Conservation (phyloP, 2,329 filamentous ascomycete genomes). For the Fusarium xyrophilum region DNA sequence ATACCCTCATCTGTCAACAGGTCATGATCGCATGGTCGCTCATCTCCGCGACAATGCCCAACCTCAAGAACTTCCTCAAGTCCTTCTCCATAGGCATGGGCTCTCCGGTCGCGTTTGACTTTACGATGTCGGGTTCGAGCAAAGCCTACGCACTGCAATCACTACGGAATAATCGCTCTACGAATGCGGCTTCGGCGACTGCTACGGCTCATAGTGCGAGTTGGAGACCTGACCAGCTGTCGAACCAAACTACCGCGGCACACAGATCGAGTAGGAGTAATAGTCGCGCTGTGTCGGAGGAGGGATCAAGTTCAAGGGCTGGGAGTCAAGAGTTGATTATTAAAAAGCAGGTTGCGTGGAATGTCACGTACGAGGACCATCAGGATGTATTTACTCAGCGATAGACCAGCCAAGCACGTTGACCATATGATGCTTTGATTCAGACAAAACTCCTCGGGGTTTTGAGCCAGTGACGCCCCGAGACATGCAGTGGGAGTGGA, state of each 20-base stretch:
- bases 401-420: neutral
- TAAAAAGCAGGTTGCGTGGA: slow-evolving; percentile 30
- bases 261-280: neutral
- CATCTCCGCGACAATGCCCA: slow-evolving; percentile 31
- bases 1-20: slow-evolving; percentile 25
- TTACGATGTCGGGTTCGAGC: slow-evolving; percentile 2
- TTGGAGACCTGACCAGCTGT: slow-evolving; percentile 28
- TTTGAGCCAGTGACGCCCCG: neutral
- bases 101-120: slow-evolving; percentile 25
- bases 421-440: too few relatives aligned
- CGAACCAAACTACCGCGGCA: neutral
- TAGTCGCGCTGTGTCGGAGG: slow-evolving; percentile 18
- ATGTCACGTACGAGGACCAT: slow-evolving; percentile 21
- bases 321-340: slow-evolving; percentile 36
- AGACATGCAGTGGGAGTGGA: neutral
- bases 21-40: slow-evolving; percentile 32
- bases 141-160: slow-evolving; percentile 27
- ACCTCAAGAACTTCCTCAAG: slow-evolving; percentile 35
- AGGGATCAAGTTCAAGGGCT: slow-evolving; percentile 16
- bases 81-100: slow-evolving; percentile 35
- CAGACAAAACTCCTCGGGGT: neutral
- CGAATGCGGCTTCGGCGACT: slow-evolving; percentile 1
- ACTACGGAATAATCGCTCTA: slow-evolving; percentile 13
- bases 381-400: neutral
- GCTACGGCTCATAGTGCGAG: slow-evolving; percentile 6